Evolutionary conservation across 257 asterid species (phyloP).

Genomic region (Jaltomata sinuosa): DNA sequence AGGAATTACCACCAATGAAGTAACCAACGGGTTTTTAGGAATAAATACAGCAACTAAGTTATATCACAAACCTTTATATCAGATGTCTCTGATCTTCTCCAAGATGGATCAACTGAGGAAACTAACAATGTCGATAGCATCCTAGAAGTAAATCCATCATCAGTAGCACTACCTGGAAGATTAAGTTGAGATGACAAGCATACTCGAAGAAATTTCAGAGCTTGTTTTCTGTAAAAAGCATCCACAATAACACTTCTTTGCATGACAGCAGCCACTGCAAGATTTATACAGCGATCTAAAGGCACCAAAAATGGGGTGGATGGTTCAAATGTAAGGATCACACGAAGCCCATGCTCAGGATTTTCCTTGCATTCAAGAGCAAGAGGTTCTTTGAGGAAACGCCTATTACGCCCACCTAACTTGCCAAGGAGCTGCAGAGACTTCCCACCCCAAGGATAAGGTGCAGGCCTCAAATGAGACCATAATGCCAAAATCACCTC

Average conservation of each 20-base stretch:
- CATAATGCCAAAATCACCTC: constrained; percentile 97
- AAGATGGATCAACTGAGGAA: constrained; percentile 78
- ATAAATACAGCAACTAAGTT: constrained; percentile 4
- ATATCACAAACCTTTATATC: constrained; percentile 69
- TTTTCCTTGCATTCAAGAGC: constrained; percentile 98
- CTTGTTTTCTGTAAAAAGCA: constrained; percentile 79
- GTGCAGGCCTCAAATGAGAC: constrained; percentile 95
- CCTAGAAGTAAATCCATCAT: constrained; percentile 62
- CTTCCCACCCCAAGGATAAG: constrained; percentile 95
- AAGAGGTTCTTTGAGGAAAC: constrained; percentile 96
- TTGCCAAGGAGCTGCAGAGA: constrained; percentile 97
- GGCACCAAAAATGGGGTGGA: constrained; percentile 97
- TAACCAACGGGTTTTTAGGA: neutral
- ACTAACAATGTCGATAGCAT: constrained; percentile 61
- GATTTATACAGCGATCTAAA: constrained; percentile 93
- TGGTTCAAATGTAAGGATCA: constrained; percentile 97
- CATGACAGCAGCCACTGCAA: constrained; percentile 94
- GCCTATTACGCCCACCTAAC: constrained; percentile 96
- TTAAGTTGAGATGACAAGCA: constrained; percentile 97
- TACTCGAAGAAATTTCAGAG: constrained; percentile 83
- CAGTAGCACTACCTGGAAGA: constrained; percentile 80
- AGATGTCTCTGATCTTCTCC: constrained; percentile 83
- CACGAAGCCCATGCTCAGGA: constrained; percentile 96
- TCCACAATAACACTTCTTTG: constrained; percentile 63
- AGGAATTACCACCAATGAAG: neutral